A percentile compares a stretch with the other conserved stretches of the same genome.
Conservation (phyloP, 768 basidiomycete genomes). For the Pleurotus citrinopileatus region DNA sequence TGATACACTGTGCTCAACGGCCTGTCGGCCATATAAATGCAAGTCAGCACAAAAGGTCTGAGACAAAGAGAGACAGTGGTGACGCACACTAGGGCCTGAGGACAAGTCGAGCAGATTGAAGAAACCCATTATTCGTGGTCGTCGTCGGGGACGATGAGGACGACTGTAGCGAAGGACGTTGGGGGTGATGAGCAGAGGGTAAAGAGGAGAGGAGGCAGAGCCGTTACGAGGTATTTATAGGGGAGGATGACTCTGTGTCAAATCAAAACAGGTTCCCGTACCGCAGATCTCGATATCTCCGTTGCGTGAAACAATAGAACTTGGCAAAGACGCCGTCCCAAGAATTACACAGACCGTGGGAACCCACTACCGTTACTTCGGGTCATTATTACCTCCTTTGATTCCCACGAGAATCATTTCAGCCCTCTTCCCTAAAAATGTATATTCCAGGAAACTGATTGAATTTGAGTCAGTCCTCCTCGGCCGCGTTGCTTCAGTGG, state of each 20-base stretch:
- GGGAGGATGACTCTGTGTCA: constrained; percentile 13
- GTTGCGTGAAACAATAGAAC: constrained; percentile 22
- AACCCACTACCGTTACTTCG: constrained; percentile 18
- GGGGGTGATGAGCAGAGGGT: constrained; percentile 14
- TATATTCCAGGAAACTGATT: no score
- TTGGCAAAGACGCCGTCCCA: constrained; percentile 15
- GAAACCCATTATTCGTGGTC: constrained; percentile 24
- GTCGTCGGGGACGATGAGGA: constrained; percentile 10
- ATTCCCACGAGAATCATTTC: constrained; percentile 14
- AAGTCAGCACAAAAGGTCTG: constrained; percentile 20
- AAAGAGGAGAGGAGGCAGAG: constrained; percentile 15
- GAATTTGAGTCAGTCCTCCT: neutral
- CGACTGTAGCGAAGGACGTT: constrained; percentile 11
- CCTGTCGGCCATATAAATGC: constrained; percentile 22
- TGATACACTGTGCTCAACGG: constrained; percentile 33
- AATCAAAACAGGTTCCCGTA: constrained; percentile 12
- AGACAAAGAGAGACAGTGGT: constrained; percentile 17
- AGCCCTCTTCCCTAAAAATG: no score
- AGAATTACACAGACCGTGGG: constrained; percentile 21
- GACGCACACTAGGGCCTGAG: constrained; percentile 19
- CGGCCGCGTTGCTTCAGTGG: constrained; percentile 5
- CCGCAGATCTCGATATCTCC: constrained; percentile 16
- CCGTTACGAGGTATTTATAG: constrained; percentile 23
- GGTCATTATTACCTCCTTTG: constrained; percentile 16
- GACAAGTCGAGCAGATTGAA: constrained; percentile 29